A percentile compares a stretch with the other conserved stretches of the same genome.
Conservation (phyloP, 352 stramenopile species). For the Globisporangium emineosum region DNA sequence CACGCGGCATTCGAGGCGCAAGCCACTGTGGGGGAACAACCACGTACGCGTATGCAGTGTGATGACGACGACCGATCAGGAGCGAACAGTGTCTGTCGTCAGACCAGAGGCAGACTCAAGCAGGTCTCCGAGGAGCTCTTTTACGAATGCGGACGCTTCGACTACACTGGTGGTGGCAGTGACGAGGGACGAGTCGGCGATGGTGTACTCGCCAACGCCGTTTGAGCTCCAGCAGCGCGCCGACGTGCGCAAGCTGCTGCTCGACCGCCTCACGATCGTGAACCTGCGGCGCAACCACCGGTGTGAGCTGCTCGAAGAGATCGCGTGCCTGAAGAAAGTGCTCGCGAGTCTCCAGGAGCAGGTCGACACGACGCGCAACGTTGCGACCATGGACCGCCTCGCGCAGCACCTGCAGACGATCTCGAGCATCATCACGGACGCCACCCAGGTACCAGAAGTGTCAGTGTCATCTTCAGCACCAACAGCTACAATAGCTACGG, state of each 20-base stretch:
- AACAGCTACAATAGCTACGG: not conserved
- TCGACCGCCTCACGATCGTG: constrained; percentile 20
- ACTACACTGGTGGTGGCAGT: too few species aligned
- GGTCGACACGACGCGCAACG: constrained; percentile 30
- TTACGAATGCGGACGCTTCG: not conserved
- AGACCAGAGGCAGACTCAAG: not conserved
- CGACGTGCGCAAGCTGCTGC: constrained; percentile 19
- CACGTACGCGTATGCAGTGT: not conserved
- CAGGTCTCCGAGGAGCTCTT: not conserved
- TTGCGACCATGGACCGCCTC: constrained; percentile 34
- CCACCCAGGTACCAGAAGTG: constrained; percentile 3
- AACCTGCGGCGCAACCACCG: constrained; percentile 24
- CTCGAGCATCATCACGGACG: constrained; percentile 21
- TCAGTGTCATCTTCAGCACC: not conserved
- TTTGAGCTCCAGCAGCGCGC: not conserved
- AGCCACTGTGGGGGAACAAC: not conserved
- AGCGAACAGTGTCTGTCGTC: not conserved
- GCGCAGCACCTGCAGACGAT: constrained; percentile 28
- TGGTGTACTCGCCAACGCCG: not conserved
- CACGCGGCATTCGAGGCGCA: not conserved
- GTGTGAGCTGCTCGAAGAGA: constrained; percentile 33
- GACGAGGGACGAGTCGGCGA: not conserved
- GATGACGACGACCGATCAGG: not conserved
- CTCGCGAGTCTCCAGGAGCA: constrained; percentile 29
- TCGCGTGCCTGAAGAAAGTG: constrained; percentile 29